A percentile compares a stretch with the other conserved stretches of the same genome.
Conservation (phyloP, 345 rosid species). For the Isatis tinctoria region DNA sequence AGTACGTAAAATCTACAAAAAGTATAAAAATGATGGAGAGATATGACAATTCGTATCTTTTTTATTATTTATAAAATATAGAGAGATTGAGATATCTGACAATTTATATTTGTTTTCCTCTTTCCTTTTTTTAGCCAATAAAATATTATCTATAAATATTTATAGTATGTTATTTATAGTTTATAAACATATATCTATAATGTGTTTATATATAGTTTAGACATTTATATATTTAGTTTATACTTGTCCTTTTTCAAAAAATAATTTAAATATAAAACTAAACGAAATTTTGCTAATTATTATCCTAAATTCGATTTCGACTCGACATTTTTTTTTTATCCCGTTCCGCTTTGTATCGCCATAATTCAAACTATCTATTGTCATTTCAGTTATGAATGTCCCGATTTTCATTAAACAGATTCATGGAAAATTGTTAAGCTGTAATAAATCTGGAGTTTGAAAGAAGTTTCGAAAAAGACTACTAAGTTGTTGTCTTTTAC, state of each 20-base stretch:
- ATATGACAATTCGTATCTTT: background rate
- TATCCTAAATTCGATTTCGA: background rate
- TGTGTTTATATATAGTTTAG: background rate
- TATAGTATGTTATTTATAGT: background rate
- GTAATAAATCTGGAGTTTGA: background rate
- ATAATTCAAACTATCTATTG: background rate
- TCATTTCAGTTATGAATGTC: background rate
- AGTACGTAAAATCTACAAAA: too few species aligned
- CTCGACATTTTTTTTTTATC: background rate
- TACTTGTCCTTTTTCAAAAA: background rate
- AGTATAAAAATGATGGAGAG: too few species aligned
- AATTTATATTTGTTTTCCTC: background rate
- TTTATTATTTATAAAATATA: background rate
- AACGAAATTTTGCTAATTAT: background rate
- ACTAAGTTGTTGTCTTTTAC: constrained; percentile 4
- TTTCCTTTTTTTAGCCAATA: background rate
- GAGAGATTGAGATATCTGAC: background rate
- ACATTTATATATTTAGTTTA: background rate
- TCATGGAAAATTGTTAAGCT: background rate
- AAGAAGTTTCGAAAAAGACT: constrained; percentile 11
- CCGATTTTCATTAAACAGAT: background rate
- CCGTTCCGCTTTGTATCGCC: background rate
- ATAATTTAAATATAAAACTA: background rate
- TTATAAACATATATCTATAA: background rate
- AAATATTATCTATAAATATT: background rate